These are phyloP conservation scores for Fusarium poae DNA, from an alignment of 2,329 filamentous ascomycete genomes.

Conservation along the genomic window DNA sequence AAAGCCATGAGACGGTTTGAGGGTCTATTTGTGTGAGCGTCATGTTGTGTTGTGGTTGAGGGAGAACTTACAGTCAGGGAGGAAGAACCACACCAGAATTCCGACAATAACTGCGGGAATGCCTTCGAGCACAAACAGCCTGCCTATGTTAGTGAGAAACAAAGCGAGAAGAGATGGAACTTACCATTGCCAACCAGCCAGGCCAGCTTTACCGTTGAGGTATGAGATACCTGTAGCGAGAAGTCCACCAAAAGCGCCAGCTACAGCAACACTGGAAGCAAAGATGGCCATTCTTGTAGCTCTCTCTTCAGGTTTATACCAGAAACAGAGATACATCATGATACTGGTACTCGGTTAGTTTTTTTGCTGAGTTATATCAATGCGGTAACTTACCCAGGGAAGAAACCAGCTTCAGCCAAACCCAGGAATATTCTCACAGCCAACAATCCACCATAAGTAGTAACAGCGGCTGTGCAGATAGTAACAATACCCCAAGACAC, in stretches of 20 bases:
- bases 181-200: slow-evolving; percentile 65
- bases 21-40: slow-evolving; percentile 39
- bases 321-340: slow-evolving; percentile 71
- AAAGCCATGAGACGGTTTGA: slow-evolving; percentile 53
- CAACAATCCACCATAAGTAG: slow-evolving; percentile 62
- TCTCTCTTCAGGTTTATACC: slow-evolving; percentile 71
- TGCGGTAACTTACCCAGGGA: slow-evolving; percentile 60
- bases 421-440: slow-evolving; percentile 64
- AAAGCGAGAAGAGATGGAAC: fast-evolving
- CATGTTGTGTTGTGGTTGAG: fast-evolving
- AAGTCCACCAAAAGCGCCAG: slow-evolving; percentile 72
- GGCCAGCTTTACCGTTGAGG: slow-evolving; percentile 60
- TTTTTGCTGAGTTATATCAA: too few relatives aligned
- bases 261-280: slow-evolving; percentile 68
- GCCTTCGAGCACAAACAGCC: slow-evolving; percentile 71
- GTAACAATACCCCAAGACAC: slow-evolving; percentile 64
- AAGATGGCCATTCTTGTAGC: slow-evolving; percentile 71
- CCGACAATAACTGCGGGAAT: slow-evolving; percentile 50
- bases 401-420: slow-evolving; percentile 65
- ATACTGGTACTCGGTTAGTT: slow-evolving; percentile 48
- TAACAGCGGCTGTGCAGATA: slow-evolving; percentile 61
- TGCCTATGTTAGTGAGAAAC: slow-evolving; percentile 46
- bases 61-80: slow-evolving; percentile 48
- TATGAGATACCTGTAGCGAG: slow-evolving; percentile 65
- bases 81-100: slow-evolving; percentile 51